Conservation (phyloP, 2,329 filamentous ascomycete genomes). For the Gnomoniopsis sp. region DNA sequence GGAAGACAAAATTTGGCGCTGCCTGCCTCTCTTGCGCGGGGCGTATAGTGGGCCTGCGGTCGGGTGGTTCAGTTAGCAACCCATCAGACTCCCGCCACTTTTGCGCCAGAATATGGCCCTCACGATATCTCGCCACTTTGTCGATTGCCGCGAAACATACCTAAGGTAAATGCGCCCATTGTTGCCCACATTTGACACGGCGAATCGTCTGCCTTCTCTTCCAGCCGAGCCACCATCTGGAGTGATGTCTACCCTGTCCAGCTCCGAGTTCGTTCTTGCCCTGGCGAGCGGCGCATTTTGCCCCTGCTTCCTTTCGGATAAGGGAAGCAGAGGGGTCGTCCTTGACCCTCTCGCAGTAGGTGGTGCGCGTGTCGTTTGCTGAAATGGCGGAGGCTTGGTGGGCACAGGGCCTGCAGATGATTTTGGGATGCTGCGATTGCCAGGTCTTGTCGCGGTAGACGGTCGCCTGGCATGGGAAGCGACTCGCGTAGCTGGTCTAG, state of each 20-base stretch:
- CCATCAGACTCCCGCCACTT: not conserved
- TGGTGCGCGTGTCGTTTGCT: constrained; percentile 6
- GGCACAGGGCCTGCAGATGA: constrained; percentile 7
- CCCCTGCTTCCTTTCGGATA: constrained; percentile 43
- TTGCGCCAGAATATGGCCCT: no score
- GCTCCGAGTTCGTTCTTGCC: constrained; percentile 50
- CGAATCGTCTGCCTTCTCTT: constrained; percentile 69
- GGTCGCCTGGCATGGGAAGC: constrained; percentile 11
- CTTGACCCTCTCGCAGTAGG: constrained; percentile 24
- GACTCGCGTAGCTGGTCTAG: constrained; percentile 9
- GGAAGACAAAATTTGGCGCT: constrained; percentile 58
- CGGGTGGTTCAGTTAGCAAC: not conserved
- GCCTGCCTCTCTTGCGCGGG: constrained; percentile 60
- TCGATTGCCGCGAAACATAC: constrained; percentile 43
- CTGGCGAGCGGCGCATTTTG: constrained; percentile 32
- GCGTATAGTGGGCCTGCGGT: constrained; percentile 55
- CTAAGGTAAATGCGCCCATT: constrained; percentile 80
- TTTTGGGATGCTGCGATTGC: constrained; percentile 1
- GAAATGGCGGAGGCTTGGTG: not conserved
- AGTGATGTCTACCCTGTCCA: constrained; percentile 53
- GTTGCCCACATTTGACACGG: constrained; percentile 77
- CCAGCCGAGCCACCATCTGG: constrained; percentile 59
- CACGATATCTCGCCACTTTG: not conserved
- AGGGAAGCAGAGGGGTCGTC: constrained; percentile 40
- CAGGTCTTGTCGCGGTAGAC: not conserved